Evolutionary conservation across 1,284 basidiomycete species (phyloP).

Genomic region (Puccinia sorghi): DNA sequence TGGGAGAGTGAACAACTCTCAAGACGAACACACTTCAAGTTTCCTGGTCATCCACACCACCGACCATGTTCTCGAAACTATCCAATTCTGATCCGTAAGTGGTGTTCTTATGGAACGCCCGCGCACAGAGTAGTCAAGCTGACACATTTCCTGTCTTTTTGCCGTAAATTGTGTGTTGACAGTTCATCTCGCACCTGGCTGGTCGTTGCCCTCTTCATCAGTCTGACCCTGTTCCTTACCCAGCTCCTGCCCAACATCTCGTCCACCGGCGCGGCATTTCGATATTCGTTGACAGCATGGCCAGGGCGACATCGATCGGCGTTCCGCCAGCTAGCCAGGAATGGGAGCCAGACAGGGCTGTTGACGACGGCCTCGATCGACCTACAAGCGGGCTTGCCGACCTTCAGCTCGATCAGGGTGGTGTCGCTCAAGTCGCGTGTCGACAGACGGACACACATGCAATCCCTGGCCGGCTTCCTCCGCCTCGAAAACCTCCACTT

Average conservation of each 20-base stretch:
- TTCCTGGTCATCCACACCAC: too few species aligned
- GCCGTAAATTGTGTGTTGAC: background rate
- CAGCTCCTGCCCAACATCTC: conserved; percentile 13
- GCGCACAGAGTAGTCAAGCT: too few species aligned
- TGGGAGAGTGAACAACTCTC: too few species aligned
- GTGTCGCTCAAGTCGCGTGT: conserved; percentile 34
- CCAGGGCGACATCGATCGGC: background rate
- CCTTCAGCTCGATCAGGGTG: conserved; percentile 34
- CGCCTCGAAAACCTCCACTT: conserved; percentile 21
- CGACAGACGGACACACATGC: conserved; percentile 44
- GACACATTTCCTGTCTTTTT: background rate
- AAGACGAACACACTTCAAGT: too few species aligned
- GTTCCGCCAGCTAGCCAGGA: background rate
- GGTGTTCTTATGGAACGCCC: too few species aligned
- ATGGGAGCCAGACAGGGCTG: background rate
- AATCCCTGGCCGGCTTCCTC: conserved; percentile 6
- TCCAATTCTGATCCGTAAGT: too few species aligned
- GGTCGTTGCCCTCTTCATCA: conserved; percentile 1
- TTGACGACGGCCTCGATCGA: background rate
- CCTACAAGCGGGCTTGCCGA: conserved; percentile 7
- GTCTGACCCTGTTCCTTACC: conserved; percentile 9
- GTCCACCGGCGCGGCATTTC: background rate
- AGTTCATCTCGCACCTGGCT: background rate
- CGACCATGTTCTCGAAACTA: too few species aligned
- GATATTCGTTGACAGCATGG: background rate